Evolutionary conservation across 495 filamentous ascomycete genomes (phyloP), one percentile per base, ranked within the genome.

Genomic region (Daldinia decipiens): DNA sequence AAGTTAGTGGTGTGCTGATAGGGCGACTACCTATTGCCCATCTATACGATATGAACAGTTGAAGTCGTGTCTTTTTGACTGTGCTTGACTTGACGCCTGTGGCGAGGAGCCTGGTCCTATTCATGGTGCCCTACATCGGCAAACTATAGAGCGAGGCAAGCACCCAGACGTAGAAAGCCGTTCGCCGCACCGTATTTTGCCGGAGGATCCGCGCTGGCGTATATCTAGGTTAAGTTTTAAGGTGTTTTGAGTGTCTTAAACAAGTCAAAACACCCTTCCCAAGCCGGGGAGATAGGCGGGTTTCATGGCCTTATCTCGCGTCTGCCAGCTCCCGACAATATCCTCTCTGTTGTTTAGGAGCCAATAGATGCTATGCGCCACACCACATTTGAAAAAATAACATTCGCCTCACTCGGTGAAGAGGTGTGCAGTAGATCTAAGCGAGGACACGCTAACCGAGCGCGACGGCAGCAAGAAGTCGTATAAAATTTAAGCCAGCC

Each of bases 251-350:
- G 38, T 51, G 59, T 72, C 59, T 72, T 50, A 34, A 11, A 53
- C 17, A 21, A 24, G 21, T 56, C 56, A 55, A 64, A 58, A 72
- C 70, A 61, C 19, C 50, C 15, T 34, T 34, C 31, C 21, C n/a
- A 19, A 45, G 51, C n/a, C 15, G 39, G 56, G 12, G 32, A 45
- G 40, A 60, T 34, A 43, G 45, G 67, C 36, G 24, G 58, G 52
- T 62, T 53, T 19, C 59, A 47, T 58, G 38, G 12, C 31, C 54
- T 65, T 68, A 62, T 73, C 60, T 73, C 39, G 61, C 52, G 51
- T 43, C 65, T 68, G 65, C 51, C 40, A 56, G 61, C 27, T 73
- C 34, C 65, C 65, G 65, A 51, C 15, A 40, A 32, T 36, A 60
- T 45, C 36, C 56, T 67, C 56, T 60, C 47, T 36, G 56, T 27